phyloP scores from a whole-genome alignment of 202 grass and related monocot species.

The Schoenoplectus triqueter region DNA sequence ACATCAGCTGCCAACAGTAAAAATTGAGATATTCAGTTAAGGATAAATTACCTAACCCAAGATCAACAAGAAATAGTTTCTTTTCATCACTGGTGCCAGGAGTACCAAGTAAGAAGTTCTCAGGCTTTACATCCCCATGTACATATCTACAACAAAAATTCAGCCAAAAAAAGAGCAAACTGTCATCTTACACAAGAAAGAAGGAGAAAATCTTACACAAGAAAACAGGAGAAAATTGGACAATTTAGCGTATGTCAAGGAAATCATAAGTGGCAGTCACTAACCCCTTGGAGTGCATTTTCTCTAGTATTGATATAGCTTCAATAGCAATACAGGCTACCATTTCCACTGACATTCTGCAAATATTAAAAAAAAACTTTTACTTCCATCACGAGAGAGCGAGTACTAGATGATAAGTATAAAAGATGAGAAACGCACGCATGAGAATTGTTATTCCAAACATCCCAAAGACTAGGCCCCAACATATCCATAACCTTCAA shows the following conservation, averaged over 20 bases:
- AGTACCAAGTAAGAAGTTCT: slow-evolving; percentile 98
- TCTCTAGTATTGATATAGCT: slow-evolving; percentile 96
- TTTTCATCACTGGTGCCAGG: slow-evolving; percentile 86
- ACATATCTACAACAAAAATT: slow-evolving; percentile 65
- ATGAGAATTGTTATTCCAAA: slow-evolving; percentile 87
- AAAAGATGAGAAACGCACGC: slow-evolving; percentile 55
- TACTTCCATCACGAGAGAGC: slow-evolving; percentile 33
- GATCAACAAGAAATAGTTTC: slow-evolving; percentile 97
- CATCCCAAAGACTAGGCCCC: slow-evolving; percentile 95
- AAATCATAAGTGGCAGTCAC: slow-evolving; percentile 37
- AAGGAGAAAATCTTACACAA: slow-evolving; percentile 18
- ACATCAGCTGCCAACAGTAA: background rate
- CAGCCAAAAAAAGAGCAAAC: slow-evolving; percentile 1
- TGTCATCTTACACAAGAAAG: slow-evolving; percentile 22
- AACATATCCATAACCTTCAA: slow-evolving; percentile 99
- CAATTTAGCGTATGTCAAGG: slow-evolving; percentile 29
- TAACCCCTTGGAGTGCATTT: slow-evolving; percentile 98
- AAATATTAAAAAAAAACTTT: slow-evolving; percentile 36
- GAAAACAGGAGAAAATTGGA: background rate
- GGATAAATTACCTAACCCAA: slow-evolving; percentile 76
- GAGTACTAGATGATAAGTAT: slow-evolving; percentile 31
- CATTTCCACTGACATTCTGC: slow-evolving; percentile 98
- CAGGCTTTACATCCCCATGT: slow-evolving; percentile 97
- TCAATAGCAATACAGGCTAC: slow-evolving; percentile 98
- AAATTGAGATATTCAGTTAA: slow-evolving; percentile 21